Percentiles rank a stretch among this genome's conserved stretches.
These are phyloP conservation scores for Calonectria naviculata DNA, from an alignment of 2,329 filamentous ascomycete genomes.

Conservation along the genomic window DNA sequence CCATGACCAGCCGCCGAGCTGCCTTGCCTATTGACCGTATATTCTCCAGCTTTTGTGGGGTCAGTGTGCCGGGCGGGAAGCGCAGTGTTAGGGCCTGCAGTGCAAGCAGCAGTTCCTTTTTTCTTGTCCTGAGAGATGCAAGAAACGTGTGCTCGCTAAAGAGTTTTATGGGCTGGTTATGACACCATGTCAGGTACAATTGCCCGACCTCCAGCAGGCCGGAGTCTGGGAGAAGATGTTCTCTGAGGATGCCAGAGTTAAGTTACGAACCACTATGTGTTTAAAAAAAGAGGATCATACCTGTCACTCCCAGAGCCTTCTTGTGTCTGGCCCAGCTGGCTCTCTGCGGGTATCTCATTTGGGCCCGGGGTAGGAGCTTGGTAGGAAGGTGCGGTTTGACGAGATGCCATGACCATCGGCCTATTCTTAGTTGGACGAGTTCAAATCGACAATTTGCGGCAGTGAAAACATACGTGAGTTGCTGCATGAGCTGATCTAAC, in stretches of 20 bases:
- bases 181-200: conserved; percentile 58
- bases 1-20: conserved; percentile 42
- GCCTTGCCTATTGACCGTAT: conserved; percentile 22
- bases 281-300: neutral
- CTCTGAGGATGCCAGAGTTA: neutral
- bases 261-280: neutral
- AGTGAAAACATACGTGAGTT: conserved; percentile 24
- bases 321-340: neutral
- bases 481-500: conserved; percentile 35
- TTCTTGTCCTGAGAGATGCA: conserved; percentile 48
- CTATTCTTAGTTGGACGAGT: neutral
- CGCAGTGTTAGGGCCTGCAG: conserved; percentile 54
- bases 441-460: no score
- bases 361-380: neutral
- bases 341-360: neutral
- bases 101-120: conserved; percentile 47
- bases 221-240: neutral
- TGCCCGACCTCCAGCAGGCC: conserved; percentile 35
- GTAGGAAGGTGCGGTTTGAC: neutral
- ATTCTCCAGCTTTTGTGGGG: conserved; percentile 19
- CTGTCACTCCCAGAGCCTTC: neutral
- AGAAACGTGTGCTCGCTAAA: conserved; percentile 56
- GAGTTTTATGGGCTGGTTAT: conserved; percentile 60
- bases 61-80: conserved; percentile 45
- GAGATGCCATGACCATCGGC: conserved; percentile 1